A percentile compares a stretch with the other conserved stretches of the same genome.
Conservation (phyloP, 345 rosid species). For the Odontarrhena argentea region DNA sequence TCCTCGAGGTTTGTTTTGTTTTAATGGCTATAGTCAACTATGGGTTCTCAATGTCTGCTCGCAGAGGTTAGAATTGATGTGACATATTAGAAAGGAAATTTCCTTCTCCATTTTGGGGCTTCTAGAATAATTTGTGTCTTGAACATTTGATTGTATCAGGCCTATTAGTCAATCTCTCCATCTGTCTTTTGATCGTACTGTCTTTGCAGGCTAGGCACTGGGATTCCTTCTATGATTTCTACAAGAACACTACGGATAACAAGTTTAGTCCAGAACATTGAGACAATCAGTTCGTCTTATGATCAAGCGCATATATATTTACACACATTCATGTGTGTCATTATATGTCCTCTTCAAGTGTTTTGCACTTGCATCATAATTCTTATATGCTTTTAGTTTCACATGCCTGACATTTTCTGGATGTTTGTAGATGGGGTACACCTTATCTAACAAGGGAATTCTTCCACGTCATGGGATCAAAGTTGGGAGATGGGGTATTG, state of each 20-base stretch:
- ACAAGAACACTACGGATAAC: conserved; percentile 90
- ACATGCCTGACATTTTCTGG: conserved; percentile 11
- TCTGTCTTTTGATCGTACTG: conserved; percentile 20
- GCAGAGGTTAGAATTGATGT: conserved; percentile 2
- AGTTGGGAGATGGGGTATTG: conserved; percentile 73
- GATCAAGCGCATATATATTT: not conserved
- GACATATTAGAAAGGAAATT: not conserved
- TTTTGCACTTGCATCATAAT: not conserved
- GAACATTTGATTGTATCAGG: not conserved
- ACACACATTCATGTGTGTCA: not conserved
- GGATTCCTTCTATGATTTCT: conserved; percentile 91
- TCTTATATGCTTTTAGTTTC: conserved; percentile 16
- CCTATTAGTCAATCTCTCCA: not conserved
- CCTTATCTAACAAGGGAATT: conserved; percentile 89
- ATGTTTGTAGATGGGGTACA: conserved; percentile 78
- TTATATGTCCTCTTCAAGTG: not conserved
- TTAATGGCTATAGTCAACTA: conserved; percentile 1
- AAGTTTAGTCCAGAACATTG: conserved; percentile 54
- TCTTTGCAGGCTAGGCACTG: conserved; percentile 80
- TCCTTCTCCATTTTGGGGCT: not conserved
- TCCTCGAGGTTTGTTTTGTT: not conserved
- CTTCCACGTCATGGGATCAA: conserved; percentile 78
- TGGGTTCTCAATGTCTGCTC: not conserved
- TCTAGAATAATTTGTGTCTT: not conserved
- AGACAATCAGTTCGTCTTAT: not conserved